Base-by-base conservation (phyloP, 2,329 filamentous ascomycete genomes). In the Aspergillus terreus region DNA sequence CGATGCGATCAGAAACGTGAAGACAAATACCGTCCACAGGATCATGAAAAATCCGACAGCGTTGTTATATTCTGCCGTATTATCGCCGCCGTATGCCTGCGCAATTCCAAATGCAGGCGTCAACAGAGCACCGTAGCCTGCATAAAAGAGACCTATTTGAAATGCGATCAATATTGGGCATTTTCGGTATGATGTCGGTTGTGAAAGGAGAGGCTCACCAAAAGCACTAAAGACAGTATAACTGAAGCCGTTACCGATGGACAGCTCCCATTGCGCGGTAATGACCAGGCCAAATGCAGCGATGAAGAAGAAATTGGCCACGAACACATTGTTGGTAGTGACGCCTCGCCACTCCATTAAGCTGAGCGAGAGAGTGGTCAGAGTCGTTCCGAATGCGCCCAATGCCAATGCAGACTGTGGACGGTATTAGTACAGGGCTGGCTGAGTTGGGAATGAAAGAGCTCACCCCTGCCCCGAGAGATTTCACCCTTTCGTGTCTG, bases 141-240 rank as follows among this genome's bases (percentile, higher is more conserved):
- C 72, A 49, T 80, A 79, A 58, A 79, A 80, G 14, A 80, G 68
- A 3, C 72, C 71, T 72, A 4, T 15, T 14, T 23, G 23, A 3
- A 11, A 3, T 11, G 10, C 19, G 7, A 36, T 47, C 12, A 21
- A 21, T 7, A 40, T 40, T 15, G 4, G 10, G 7, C 2, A 44
- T 4, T 12, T 44, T 30, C 11, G 10, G 14, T 21, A 10, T 4
- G 10, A n/a, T n/a, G 2, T 12, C 33, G 5, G 6, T 10, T 10
- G 21, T 17, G 17, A 15, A 2, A 5, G 23, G 23, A 23, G 7
- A 12, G 3, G 53, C 64, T 44, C 54, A 74, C 79, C 78, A 53
- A 82, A 82, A 6, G 78, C 79, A 52, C 75, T 77, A 33, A 81
- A 73, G 0, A 80, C 76, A 0, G 78, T 82, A 50, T 82, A 82